Percentiles rank a stretch among this genome's conserved stretches.
phyloP scores from a whole-genome alignment of 1,139 yeast species.

The Debaryomyces sp. region DNA sequence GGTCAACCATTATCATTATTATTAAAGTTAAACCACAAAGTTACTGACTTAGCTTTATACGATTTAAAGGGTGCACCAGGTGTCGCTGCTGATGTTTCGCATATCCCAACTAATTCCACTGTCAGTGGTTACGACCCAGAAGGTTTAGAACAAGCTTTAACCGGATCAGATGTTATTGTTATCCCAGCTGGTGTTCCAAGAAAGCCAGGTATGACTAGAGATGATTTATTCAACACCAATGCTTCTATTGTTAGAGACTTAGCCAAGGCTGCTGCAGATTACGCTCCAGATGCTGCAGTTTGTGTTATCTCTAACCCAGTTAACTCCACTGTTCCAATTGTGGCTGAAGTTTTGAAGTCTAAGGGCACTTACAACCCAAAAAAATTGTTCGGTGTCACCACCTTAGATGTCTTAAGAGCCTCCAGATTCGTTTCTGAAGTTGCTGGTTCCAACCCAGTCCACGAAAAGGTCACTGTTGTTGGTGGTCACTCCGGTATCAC shows the following conservation, averaged over 20 bases:
- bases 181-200: conserved; percentile 98
- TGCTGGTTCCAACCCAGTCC: conserved; percentile 55
- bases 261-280: conserved; percentile 75
- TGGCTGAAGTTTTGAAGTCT: conserved; percentile 80
- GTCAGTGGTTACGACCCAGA: conserved; percentile 74
- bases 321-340: conserved; percentile 93
- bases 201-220: conserved; percentile 98
- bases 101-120: conserved; percentile 79
- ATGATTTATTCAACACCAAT: conserved; percentile 90
- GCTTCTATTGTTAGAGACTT: conserved; percentile 87
- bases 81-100: conserved; percentile 89
- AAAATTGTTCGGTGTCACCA: conserved; percentile 89
- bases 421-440: conserved; percentile 74
- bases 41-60: conserved; percentile 72
- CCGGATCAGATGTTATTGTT: conserved; percentile 74
- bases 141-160: conserved; percentile 60
- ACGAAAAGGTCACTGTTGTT: conserved; percentile 76
- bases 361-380: conserved; percentile 76
- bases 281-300: conserved; percentile 74
- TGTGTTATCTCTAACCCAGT: conserved; percentile 92
- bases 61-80: conserved; percentile 93
- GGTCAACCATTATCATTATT: conserved; percentile 93
- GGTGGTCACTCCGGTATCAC: conserved; percentile 98
- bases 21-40: conserved; percentile 65
- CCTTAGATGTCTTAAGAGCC: conserved; percentile 88